Evolutionary conservation across 1,284 basidiomycete genomes (phyloP), one percentile per base, ranked within the genome.

Genomic region (Termitomyces sp.): DNA sequence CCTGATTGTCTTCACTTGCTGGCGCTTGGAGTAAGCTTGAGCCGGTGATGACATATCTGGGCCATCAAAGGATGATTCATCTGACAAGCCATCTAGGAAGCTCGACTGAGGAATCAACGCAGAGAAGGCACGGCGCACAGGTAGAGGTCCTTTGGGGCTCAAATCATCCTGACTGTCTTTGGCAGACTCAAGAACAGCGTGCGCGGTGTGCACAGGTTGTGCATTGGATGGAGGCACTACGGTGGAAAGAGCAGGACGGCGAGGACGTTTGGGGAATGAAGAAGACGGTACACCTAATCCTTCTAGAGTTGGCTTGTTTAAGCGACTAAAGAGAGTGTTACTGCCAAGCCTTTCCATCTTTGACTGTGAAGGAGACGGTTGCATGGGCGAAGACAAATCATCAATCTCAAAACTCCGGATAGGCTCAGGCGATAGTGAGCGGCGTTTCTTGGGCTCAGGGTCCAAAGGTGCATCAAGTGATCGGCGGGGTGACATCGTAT

Each of bases 41-140:
- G 87, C 88, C 39, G 88, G 88, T 0, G 86, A 88, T 38, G 86
- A 88, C 77, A 81, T 78, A 59, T 86, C 86, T 15, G 76, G 73
- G 12, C 75, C 80, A 53, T 83, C 83, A 60, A 84, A 82, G 3
- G 80, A 73, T 56, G 80, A 76, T 60, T 86, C 80, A 52, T 88
- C 79, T 15, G 82, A 77, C 67, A 83, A 68, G 55, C 76, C 72
- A 48, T 79, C 71, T 54, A 68, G 58, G 55, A 68, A 64, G 52
- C 61, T 63, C 28, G 76, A 71, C 55, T 83, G 76, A 40, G 84
- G 77, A 38, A 87, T 70, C 70, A 88, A 78, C 3, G 88, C 87
- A 45, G 85, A 89, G 67, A 91, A 88, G 0, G 84, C 88, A 39
- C 88, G 82, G 33, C 89, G 82, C 13, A 78, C 73, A 28, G 80